phyloP scores from a whole-genome alignment of 2,329 filamentous ascomycete genomes.

The Pseudogymnoascus sp. region DNA sequence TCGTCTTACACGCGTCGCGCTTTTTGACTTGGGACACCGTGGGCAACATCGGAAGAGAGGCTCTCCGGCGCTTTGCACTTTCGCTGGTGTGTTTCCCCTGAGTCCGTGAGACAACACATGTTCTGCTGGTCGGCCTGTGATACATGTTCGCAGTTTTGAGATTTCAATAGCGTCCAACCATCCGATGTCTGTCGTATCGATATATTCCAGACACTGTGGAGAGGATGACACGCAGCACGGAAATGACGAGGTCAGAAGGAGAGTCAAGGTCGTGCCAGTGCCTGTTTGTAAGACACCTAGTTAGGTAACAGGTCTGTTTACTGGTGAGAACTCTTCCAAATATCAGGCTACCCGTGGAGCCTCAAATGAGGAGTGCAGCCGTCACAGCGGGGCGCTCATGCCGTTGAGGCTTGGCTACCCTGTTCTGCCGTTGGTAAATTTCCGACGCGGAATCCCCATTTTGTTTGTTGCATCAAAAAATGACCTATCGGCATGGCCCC shows the following conservation, averaged over 20 bases:
- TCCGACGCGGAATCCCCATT: neutral
- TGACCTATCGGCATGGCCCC: neutral
- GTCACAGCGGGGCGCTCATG: neutral
- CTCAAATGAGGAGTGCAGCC: neutral
- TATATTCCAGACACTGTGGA: neutral
- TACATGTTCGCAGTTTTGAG: neutral
- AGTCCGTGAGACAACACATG: neutral
- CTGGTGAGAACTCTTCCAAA: neutral
- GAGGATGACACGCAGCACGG: neutral
- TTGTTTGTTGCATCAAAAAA: neutral
- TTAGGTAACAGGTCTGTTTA: neutral
- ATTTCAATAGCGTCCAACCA: neutral
- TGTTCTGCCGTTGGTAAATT: neutral
- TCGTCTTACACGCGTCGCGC: neutral
- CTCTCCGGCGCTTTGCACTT: neutral
- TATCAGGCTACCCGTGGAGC: neutral
- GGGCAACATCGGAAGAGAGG: neutral
- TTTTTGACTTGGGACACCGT: neutral
- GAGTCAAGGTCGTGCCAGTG: neutral
- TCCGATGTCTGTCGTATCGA: slow-evolving; percentile 1
- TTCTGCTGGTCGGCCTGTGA: neutral
- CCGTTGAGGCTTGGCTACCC: neutral
- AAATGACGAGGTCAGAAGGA: neutral
- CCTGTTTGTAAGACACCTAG: neutral
- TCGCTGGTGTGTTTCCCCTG: neutral